Evolutionary conservation across 805 yeast species (phyloP).

Genomic region (Yamadazyma akitaensis): DNA sequence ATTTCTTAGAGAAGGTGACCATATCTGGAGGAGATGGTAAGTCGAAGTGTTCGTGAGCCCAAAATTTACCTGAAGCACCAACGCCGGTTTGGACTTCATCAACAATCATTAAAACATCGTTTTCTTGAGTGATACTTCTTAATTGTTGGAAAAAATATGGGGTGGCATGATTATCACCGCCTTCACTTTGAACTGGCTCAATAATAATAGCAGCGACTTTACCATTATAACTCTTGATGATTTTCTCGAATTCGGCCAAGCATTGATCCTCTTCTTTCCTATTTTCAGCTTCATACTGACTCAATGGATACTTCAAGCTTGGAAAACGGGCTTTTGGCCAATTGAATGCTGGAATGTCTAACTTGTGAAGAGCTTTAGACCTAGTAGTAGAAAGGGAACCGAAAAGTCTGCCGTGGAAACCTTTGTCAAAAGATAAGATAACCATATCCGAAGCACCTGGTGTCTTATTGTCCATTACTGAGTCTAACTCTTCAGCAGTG

Average conservation of each 20-base stretch:
- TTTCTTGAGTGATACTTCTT: slow-evolving; percentile 55
- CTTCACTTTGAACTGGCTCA: slow-evolving; percentile 70
- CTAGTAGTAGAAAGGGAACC: slow-evolving; percentile 55
- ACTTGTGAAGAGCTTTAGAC: slow-evolving; percentile 55
- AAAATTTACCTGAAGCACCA: slow-evolving; percentile 67
- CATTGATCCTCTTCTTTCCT: slow-evolving; percentile 47
- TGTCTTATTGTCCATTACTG: slow-evolving; percentile 48
- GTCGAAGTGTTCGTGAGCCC: slow-evolving; percentile 72
- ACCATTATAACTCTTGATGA: slow-evolving; percentile 36
- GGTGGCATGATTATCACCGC: slow-evolving; percentile 73
- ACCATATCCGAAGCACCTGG: slow-evolving; percentile 56
- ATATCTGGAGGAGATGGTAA: slow-evolving; percentile 62
- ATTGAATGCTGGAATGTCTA: slow-evolving; percentile 57
- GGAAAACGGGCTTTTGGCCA: slow-evolving; percentile 57
- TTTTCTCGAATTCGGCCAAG: slow-evolving; percentile 40
- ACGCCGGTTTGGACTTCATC: slow-evolving; percentile 78
- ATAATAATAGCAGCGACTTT: slow-evolving; percentile 52
- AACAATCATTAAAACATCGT: slow-evolving; percentile 57
- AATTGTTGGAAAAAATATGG: slow-evolving; percentile 58
- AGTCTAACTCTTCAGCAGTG: slow-evolving; percentile 41
- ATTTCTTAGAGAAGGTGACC: slow-evolving; percentile 69
- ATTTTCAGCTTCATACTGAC: slow-evolving; percentile 37
- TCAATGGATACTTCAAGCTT: slow-evolving; percentile 38
- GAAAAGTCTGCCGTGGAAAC: slow-evolving; percentile 56
- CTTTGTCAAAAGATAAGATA: slow-evolving; percentile 51